phyloP scores from a whole-genome alignment of 352 stramenopile genomes.

The Phytophthora syringae region DNA sequence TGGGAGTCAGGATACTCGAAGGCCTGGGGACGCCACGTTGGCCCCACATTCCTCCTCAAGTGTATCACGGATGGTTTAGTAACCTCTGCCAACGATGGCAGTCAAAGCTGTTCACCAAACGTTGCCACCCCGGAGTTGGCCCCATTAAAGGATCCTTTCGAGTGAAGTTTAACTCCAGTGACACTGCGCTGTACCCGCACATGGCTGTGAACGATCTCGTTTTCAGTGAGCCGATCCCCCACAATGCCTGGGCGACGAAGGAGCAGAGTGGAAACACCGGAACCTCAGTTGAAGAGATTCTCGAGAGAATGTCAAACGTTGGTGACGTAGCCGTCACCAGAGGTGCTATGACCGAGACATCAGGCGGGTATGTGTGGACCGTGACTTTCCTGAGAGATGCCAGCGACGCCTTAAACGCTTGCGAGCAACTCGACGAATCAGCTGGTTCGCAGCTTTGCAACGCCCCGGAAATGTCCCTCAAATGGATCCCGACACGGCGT shows the following conservation, averaged over 20 bases:
- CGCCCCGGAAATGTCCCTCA: constrained; percentile 91
- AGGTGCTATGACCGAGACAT: constrained; percentile 82
- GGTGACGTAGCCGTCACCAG: constrained; percentile 93
- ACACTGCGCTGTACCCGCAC: constrained; percentile 37
- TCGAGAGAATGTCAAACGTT: constrained; percentile 94
- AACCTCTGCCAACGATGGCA: constrained; percentile 64
- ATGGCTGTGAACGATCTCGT: constrained; percentile 72
- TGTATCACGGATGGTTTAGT: constrained; percentile 76
- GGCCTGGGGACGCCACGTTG: constrained; percentile 96
- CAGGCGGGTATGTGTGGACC: constrained; percentile 95
- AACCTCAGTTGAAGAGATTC: constrained; percentile 95
- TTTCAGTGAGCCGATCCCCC: constrained; percentile 84
- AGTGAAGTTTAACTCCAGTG: constrained; percentile 86
- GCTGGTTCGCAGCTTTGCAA: constrained; percentile 88
- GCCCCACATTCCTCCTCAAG: constrained; percentile 71
- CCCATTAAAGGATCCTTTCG: constrained; percentile 94
- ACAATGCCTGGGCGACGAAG: constrained; percentile 93
- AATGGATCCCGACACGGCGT: constrained; percentile 48
- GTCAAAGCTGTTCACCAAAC: constrained; percentile 44
- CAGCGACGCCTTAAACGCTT: constrained; percentile 46
- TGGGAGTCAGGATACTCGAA: constrained; percentile 96
- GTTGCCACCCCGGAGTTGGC: constrained; percentile 55
- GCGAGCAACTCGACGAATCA: constrained; percentile 66
- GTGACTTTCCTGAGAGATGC: constrained; percentile 94
- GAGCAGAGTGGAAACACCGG: constrained; percentile 90